Base-by-base conservation (phyloP, 1,284 basidiomycete genomes). In the Microbotryum saponariae region DNA sequence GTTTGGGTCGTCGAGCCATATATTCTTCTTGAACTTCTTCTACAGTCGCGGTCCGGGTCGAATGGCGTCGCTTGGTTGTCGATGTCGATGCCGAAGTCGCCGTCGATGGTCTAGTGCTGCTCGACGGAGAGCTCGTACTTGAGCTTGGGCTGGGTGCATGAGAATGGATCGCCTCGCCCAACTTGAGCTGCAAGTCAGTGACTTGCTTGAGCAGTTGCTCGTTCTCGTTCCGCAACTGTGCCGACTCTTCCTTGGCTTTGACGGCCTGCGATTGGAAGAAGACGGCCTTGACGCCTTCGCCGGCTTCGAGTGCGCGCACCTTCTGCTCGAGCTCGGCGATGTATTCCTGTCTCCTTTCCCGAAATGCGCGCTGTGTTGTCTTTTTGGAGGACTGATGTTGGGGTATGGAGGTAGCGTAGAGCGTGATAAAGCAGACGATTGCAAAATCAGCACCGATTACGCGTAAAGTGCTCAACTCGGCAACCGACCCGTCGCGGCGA, bases 261-360 rank as follows among this genome's bases (percentile, higher is more conserved):
- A 64, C 62, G n/a, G 70, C 70, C 55, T 69, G 68, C 31, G 63
- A 57, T 60, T 72, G 71, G 56, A 67, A 72, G 59, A 71, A 68
- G 54, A 63, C 62, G 55, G 64, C 65, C 51, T 69, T 64, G 50
- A 69, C 69, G 56, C 69, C 70, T 51, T 72, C 69, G 33, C 65
- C 65, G 29, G 64, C 59, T 48, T 71, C 70, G 51, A 69, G 61
- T 4, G 52, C 49, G 4, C 68, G 59, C 4, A 72, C 69, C 54
- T 70, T 71, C 31, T 67, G 69, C 60, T 71, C 70, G 31, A 70
- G 54, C 42, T 69, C 70, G 23, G 60, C 59, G 10, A 71, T 66
- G 51, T 67, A 62, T 49, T 69, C 67, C 29, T 64, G 64, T 20
- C 65, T 57, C 4, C 71, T 60, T 52, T 72, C 71, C 10, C 66